Base-by-base conservation (phyloP, 768 basidiomycete species). In the Cystobasidium tubakii region DNA sequence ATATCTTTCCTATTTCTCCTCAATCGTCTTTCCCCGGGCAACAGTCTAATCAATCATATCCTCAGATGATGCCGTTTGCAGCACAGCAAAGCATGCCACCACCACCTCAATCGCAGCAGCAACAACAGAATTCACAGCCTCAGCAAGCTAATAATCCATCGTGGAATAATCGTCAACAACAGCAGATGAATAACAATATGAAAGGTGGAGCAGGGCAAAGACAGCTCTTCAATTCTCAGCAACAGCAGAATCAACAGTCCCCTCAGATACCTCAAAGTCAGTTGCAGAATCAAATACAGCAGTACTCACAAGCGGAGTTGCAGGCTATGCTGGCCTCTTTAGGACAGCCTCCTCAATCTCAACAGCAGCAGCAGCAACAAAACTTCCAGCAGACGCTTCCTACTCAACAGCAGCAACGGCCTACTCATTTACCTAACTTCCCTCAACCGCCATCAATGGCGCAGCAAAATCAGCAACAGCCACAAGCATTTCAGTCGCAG, bases 271-370 rank as follows among this genome's bases (percentile, higher is more conserved):
- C 33, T 27, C 63, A 65, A 46, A 12, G 19, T 4, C 63, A 65
- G 39, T 13, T 19, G 63, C 31, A 17, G 12, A 12, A 39, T 27
- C 63, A 65, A 33, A 36, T 27, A 33, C 63, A 27, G 63, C 63
- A 65, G 23, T 65, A 65, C 23, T 65, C 63, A 46, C 63, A 65
- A 33, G 63, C 63, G 17, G 63, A 65, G 39, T 15, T 65, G 13
- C 63, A 65, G 39, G 63, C 63, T 36, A 65, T 65, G 63, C 23
- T 65, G 13, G 63, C 63, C 15, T 65, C 63, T 60, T 60, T 60
- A 29, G 57, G 29, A 7, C 63, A 12, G 17, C 39, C 36, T 27
- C 63, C 31, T 13, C 63, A 36, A 43, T 7, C 25, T 27, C 63
- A 65, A 29, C 63, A 65, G 34, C 63, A 65, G 34, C 63, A 65